Percentiles rank a stretch among this genome's conserved stretches.
phyloP scores from a whole-genome alignment of 805 yeast genomes.

The Myxozyma udenii region DNA sequence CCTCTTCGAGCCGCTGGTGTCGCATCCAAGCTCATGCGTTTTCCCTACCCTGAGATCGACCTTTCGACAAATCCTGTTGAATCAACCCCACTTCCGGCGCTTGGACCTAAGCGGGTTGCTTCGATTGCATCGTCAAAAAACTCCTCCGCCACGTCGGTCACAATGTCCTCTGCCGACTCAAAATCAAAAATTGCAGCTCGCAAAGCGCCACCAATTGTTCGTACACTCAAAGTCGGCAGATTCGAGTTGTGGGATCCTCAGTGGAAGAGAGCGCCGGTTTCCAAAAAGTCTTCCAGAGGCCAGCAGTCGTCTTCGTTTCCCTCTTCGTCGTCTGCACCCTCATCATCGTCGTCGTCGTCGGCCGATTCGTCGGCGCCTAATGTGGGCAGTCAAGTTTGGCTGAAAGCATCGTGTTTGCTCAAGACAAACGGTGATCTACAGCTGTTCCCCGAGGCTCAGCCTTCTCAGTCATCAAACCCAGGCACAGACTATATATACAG shows the following conservation, averaged over 20 bases:
- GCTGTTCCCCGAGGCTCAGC: slow-evolving; percentile 16
- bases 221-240: slow-evolving; percentile 26
- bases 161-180: neutral
- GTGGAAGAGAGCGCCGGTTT: neutral
- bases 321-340: neutral
- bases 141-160: neutral
- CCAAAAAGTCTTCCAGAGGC: neutral
- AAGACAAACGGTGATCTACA: slow-evolving; percentile 26
- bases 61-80: neutral
- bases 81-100: neutral
- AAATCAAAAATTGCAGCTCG: neutral
- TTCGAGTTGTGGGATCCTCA: slow-evolving; percentile 26
- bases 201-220: slow-evolving; percentile 2
- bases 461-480: slow-evolving; percentile 1
- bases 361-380: neutral
- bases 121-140: neutral
- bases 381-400: slow-evolving; percentile 5
- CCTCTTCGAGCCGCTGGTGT: slow-evolving; percentile 28
- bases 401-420: slow-evolving; percentile 20
- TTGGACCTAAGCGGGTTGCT: neutral
- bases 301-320: neutral
- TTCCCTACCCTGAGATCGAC: slow-evolving; percentile 21
- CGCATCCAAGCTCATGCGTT: slow-evolving; percentile 17
- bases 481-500: slow-evolving; percentile 3
- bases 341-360: neutral